Evolutionary conservation across 2,329 filamentous ascomycete species (phyloP), one percentile per base, ranked within the genome.

Genomic region (Leptographium flavum): DNA sequence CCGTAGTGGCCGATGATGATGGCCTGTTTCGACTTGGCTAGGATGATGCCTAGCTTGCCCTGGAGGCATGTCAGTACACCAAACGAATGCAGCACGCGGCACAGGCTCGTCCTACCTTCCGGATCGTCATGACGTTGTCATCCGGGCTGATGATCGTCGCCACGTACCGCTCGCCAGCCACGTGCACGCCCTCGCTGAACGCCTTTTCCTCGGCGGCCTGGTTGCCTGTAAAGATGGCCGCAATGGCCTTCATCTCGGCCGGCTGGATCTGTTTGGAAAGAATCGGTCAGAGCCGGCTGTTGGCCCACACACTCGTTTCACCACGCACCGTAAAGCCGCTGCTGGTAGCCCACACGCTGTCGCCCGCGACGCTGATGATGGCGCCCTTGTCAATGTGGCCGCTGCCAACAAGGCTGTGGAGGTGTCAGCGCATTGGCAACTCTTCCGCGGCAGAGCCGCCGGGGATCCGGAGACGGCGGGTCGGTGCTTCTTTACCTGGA

Each of bases 1-100:
- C 71, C 73, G 73, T 96, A 87, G 71, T 94, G 87, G 55, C 79
- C 83, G 61, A 98, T 68, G 60, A 98, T 76, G 62, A 96, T 80
- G 55, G 87, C 86, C 67, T 93, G 82, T 58, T 74, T 81, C 57
- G 90, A 93, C 73, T 93, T 94, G 66, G 81, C 80, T 56, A 92
- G 76, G 60, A 82, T 72, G 57, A 94, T 67, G 53, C 92, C 92
- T 60, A 81, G 76, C 61, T 81, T 85, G 56, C 84, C 87, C 71
- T 37, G 11, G 35, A 25, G 1, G n/a, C 19, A 23, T 37, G 22
- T n/a, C n/a, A n/a, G n/a, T n/a, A n/a, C n/a, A n/a, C n/a, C n/a
- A n/a, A n/a, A n/a, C n/a, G n/a, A n/a, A n/a, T n/a, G n/a, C n/a
- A n/a, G n/a, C n/a, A n/a, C n/a, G n/a, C n/a, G n/a, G n/a, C n/a